Conservation (phyloP, 352 stramenopile species). For the Pseudoperonospora humuli region DNA sequence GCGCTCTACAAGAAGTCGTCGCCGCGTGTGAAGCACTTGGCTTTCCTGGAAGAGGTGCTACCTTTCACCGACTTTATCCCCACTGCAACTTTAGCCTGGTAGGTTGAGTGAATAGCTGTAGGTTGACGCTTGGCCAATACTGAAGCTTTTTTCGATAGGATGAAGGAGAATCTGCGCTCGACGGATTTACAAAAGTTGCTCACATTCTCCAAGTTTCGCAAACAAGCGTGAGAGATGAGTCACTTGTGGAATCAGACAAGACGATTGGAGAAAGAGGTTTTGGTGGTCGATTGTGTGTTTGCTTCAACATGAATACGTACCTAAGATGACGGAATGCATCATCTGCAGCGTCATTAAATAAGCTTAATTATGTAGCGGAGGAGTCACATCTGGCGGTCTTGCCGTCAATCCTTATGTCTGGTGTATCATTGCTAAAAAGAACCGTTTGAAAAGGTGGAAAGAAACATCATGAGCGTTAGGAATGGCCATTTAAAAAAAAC, state of each 20-base stretch:
- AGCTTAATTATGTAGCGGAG: background rate
- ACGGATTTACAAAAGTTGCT: slow-evolving; percentile 30
- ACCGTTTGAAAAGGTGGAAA: slow-evolving; percentile 11
- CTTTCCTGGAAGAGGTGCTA: slow-evolving; percentile 75
- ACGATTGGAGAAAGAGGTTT: slow-evolving; percentile 14
- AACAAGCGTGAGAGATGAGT: slow-evolving; percentile 7
- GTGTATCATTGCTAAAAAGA: slow-evolving; percentile 8
- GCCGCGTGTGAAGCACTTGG: slow-evolving; percentile 85
- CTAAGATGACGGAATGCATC: background rate
- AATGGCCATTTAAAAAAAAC: slow-evolving; percentile 22
- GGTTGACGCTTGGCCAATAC: background rate
- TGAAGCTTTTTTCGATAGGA: slow-evolving; percentile 16
- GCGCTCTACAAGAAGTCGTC: slow-evolving; percentile 86
- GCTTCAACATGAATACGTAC: slow-evolving; percentile 9
- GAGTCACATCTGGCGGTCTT: slow-evolving; percentile 4
- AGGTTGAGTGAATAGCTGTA: slow-evolving; percentile 1
- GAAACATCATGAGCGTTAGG: background rate
- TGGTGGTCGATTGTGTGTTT: slow-evolving; percentile 12
- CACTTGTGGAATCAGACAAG: slow-evolving; percentile 4
- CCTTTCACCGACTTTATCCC: slow-evolving; percentile 95
- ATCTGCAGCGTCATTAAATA: background rate
- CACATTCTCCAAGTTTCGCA: slow-evolving; percentile 16
- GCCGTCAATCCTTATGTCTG: slow-evolving; percentile 6
- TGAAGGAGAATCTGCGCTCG: slow-evolving; percentile 51
- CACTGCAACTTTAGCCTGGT: slow-evolving; percentile 91